Percentiles rank a stretch among this genome's conserved stretches.
Conservation (phyloP, 345 rosid species). For the Dovyalis caffra region DNA sequence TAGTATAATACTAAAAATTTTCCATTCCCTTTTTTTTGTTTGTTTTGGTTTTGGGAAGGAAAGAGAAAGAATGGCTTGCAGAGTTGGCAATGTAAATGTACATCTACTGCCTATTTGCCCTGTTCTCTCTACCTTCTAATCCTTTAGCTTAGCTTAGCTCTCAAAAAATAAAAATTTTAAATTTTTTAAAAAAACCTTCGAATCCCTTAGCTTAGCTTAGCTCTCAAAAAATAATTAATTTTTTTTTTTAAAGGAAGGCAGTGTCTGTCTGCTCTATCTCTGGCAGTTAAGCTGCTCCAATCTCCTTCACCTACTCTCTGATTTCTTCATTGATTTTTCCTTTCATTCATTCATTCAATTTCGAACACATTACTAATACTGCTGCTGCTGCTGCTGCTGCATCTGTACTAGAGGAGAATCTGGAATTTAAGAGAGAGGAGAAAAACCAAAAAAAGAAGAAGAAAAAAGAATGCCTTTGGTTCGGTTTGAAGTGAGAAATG, state of each 20-base stretch:
- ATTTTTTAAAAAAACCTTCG: no score
- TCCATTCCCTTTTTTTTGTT: neutral
- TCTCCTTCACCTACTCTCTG: constrained; percentile 49
- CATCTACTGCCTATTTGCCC: no score
- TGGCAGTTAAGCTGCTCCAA: constrained; percentile 75
- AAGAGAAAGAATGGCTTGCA: constrained; percentile 61
- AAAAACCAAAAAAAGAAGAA: neutral
- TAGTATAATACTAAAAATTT: neutral
- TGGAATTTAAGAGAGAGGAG: neutral
- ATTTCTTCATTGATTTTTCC: constrained; percentile 10
- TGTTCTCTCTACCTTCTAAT: no score
- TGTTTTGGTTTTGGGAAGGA: neutral
- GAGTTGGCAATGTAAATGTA: constrained; percentile 63
- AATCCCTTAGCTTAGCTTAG: neutral
- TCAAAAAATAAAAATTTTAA: no score
- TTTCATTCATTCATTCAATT: constrained; percentile 19
- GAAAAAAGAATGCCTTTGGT: constrained; percentile 59
- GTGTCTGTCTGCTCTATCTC: neutral
- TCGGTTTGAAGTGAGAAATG: constrained; percentile 71
- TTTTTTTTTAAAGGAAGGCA: neutral
- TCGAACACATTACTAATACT: neutral
- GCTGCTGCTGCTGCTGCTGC: neutral
- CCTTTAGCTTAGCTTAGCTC: neutral
- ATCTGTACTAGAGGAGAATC: neutral
- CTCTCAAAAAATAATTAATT: no score